Evolutionary conservation across 768 basidiomycete genomes (phyloP).

Genomic region (Agrocybe chaxingu): DNA sequence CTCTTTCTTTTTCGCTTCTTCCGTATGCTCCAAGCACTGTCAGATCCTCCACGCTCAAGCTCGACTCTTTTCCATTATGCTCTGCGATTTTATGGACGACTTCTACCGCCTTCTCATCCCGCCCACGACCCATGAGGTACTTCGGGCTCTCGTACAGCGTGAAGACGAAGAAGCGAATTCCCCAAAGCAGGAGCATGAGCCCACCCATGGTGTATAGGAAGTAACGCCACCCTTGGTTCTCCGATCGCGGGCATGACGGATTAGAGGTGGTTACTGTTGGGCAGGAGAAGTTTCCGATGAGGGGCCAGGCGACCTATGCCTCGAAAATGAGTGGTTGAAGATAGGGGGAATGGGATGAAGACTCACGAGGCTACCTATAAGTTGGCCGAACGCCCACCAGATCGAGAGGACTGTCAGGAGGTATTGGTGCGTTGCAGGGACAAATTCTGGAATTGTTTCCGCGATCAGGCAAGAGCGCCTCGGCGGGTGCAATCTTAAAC

Average conservation of each 20-base stretch:
- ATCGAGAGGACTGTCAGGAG: slow-evolving; percentile 71
- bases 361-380: slow-evolving; percentile 48
- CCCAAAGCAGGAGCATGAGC: slow-evolving; percentile 61
- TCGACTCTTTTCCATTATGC: slow-evolving; percentile 51
- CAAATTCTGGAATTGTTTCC: slow-evolving; percentile 44
- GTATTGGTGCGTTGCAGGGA: slow-evolving; percentile 73
- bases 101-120: slow-evolving; percentile 59
- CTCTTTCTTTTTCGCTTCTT: neutral
- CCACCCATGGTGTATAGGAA: slow-evolving; percentile 72
- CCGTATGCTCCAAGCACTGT: slow-evolving; percentile 1
- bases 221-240: slow-evolving; percentile 76
- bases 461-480: neutral
- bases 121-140: slow-evolving; percentile 69
- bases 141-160: slow-evolving; percentile 71
- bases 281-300: slow-evolving; percentile 68
- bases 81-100: slow-evolving; percentile 59
- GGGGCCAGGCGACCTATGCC: slow-evolving; percentile 66
- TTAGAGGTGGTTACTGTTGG: slow-evolving; percentile 17
- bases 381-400: slow-evolving; percentile 80
- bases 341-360: neutral
- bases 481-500: neutral
- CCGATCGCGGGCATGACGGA: slow-evolving; percentile 37
- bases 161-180: slow-evolving; percentile 51
- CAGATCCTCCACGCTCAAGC: slow-evolving; percentile 52
- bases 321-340: neutral